Evolutionary conservation across 306 rosid species (phyloP), one percentile per base, ranked within the genome.

Genomic region (Casuarina glauca): DNA sequence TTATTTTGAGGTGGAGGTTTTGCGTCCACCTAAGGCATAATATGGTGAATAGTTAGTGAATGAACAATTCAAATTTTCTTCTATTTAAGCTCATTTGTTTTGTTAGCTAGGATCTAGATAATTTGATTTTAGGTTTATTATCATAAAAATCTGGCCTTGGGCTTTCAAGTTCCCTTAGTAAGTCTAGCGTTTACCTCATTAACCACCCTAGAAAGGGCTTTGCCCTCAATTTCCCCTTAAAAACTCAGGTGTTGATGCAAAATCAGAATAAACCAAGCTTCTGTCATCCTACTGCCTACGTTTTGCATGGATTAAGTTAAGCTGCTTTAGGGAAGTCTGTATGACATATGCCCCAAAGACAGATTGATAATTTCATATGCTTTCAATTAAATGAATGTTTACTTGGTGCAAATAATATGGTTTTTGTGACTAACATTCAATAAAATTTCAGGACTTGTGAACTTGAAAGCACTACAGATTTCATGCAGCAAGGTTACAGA

Each of bases 401-500:
- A 36, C 15, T 48, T 48, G 51, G 15, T 48, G 39, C 4, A 20
- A 39, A 46, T 44, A 67, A 39, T n/a, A 39, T 77, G 72, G 68
- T 82, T 68, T 10, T 60, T 74, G 39, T 44, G 51, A 66, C 51
- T 78, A 74, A 53, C 78, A 15, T 67, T 78, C 78, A 57, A 69
- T 76, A 83, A 57, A 52, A 50, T 84, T 83, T 72, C 97, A 95
- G 97, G 90, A 71, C 97, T 95, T 78, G 82, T 87, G 75, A 87
- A 82, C 81, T 84, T 95, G 88, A 93, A 74, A 78, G 86, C 79
- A 74, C 79, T 95, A 58, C 93, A 95, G 86, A 83, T 95, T 82
- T 88, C 97, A 16, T 87, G 91, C 92, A 86, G 96, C 83, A 91
- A 83, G 85, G 96, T 95, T 73, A 88, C 96, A 8, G 89, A 95